Percentiles rank a stretch among this genome's conserved stretches.
phyloP scores from a whole-genome alignment of 2,329 filamentous ascomycete genomes.

The Calonectria hongkongensis region DNA sequence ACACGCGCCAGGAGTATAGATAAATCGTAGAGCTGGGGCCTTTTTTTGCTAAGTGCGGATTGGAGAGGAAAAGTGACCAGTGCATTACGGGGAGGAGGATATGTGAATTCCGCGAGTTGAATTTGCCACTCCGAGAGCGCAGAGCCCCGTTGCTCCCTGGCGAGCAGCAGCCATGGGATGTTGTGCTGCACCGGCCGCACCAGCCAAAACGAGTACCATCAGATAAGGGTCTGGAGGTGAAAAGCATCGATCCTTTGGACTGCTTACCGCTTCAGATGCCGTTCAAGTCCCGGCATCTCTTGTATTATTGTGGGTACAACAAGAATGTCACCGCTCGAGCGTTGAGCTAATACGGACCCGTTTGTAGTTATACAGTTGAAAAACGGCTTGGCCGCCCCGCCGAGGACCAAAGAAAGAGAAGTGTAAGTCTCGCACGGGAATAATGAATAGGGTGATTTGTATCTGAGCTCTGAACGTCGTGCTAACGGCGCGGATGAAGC shows the following conservation, averaged over 20 bases:
- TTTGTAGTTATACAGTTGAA: not conserved
- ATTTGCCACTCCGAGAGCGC: conserved; percentile 48
- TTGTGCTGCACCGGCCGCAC: not conserved
- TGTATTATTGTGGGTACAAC: conserved; percentile 49
- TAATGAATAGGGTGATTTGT: too few relatives aligned
- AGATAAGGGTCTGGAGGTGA: not conserved
- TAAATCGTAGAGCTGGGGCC: not conserved
- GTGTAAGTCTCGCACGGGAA: conserved; percentile 25
- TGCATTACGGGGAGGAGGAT: conserved; percentile 27
- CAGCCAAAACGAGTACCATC: not conserved
- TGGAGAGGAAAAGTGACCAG: conserved; percentile 31
- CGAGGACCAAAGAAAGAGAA: conserved; percentile 24
- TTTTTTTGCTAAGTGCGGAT: not conserved
- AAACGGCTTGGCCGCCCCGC: not conserved
- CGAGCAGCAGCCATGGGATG: conserved; percentile 47
- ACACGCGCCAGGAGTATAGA: not conserved
- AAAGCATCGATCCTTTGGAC: conserved; percentile 43
- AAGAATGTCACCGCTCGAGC: not conserved
- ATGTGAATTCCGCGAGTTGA: conserved; percentile 44
- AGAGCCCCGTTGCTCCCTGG: conserved; percentile 44
- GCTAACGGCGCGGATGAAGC: conserved; percentile 5
- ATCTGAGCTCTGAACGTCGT: too few relatives aligned
- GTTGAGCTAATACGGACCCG: not conserved
- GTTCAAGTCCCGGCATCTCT: conserved; percentile 44
- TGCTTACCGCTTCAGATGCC: conserved; percentile 48